Evolutionary conservation across 768 basidiomycete genomes (phyloP), one percentile per base, ranked within the genome.

Genomic region (Agrocybe pediades): DNA sequence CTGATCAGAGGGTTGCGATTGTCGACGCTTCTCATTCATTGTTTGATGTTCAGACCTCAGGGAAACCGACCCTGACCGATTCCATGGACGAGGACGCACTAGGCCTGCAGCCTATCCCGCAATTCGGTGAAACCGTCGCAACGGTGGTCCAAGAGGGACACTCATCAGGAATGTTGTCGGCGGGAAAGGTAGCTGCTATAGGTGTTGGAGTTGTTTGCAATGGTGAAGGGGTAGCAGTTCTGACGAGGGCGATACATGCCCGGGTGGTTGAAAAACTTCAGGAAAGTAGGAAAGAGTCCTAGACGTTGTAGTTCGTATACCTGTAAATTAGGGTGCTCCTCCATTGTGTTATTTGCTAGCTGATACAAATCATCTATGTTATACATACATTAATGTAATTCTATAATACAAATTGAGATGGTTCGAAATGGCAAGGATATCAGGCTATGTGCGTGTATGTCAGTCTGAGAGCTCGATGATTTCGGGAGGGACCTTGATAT

Each of bases 11-110:
- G 11, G 79, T 92, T 11, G 83, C 78, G 17, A 83, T 94, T 45
- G 68, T 92, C n/a, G 91, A 93, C 63, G 88, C 78, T 3, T 87
- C 89, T 0, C 74, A 83, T 65, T 82, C 85, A 2, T 67, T 90
- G 16, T 86, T 78, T 57, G 59, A 63, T 27, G 51, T 51, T 7
- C 51, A 62, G 17, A 64, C 46, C 17, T 54, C 54, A 16, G 48
- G 53, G 15, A 61, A 53, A 40, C 19, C 48, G 15, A 24, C 41
- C 21, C 17, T 43, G 17, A 29, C 29, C 16, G 57, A 60, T 47
- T 16, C 59, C n/a, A 53, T 51, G 21, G 26, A 58, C 9, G 59
- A n/a, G n/a, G n/a, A 67, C 24, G 55, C 60, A 24, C 61, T 79
- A 0, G 73, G 78, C 11, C 66, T 90, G 16, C 77, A 79, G 55